Percentiles rank a stretch among this genome's conserved stretches.
Conservation (phyloP, 345 rosid genomes). For the Eucalyptus marginata region DNA sequence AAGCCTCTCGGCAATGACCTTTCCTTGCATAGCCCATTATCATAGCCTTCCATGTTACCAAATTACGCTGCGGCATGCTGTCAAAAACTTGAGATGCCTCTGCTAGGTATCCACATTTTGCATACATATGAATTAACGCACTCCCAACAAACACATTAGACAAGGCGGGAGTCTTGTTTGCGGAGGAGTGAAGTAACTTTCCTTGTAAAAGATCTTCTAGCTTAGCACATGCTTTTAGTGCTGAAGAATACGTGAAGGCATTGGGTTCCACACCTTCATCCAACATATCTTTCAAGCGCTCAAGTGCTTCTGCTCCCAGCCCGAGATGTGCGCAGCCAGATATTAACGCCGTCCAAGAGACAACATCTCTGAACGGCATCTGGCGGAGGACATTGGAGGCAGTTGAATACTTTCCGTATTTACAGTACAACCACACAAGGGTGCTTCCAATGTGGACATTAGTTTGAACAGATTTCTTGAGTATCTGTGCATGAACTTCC, state of each 20-base stretch:
- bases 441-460: constrained; percentile 59
- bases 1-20: constrained; percentile 67
- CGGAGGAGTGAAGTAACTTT: constrained; percentile 67
- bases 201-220: constrained; percentile 50
- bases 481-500: constrained; percentile 71
- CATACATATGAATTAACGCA: constrained; percentile 78
- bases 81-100: constrained; percentile 75
- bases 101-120: constrained; percentile 60
- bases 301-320: constrained; percentile 62
- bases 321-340: constrained; percentile 71
- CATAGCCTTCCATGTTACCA: constrained; percentile 82
- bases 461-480: constrained; percentile 36
- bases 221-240: constrained; percentile 76
- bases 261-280: constrained; percentile 86
- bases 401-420: constrained; percentile 45
- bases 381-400: constrained; percentile 64
- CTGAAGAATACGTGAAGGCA: constrained; percentile 69
- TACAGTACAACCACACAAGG: constrained; percentile 81
- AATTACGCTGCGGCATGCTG: constrained; percentile 61
- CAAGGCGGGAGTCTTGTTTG: constrained; percentile 48
- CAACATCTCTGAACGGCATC: constrained; percentile 66
- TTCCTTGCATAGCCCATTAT: constrained; percentile 66
- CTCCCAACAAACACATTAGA: constrained; percentile 75
- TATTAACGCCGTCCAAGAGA: constrained; percentile 92
- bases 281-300: constrained; percentile 72